Percentiles rank a stretch among this genome's conserved stretches.
phyloP scores from a whole-genome alignment of 2,329 filamentous ascomycete species.

The Geosmithia morbida region DNA sequence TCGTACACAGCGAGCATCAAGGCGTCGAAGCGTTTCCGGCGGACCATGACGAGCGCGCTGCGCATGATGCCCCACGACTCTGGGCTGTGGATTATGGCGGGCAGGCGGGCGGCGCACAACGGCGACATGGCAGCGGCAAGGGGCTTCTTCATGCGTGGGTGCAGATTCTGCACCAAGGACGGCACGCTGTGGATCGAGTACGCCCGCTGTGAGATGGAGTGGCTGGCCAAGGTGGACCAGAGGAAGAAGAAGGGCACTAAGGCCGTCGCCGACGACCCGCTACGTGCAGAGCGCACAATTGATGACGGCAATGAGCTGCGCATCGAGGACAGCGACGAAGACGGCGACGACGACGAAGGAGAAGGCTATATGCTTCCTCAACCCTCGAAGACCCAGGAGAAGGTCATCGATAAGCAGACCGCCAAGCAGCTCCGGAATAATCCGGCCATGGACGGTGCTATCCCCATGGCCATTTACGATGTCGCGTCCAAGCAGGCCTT shows the following conservation, averaged over 20 bases:
- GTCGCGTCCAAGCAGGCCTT: constrained; percentile 67
- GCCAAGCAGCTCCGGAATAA: constrained; percentile 49
- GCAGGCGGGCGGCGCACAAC: constrained; percentile 60
- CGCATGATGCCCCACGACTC: constrained; percentile 74
- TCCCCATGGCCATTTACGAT: constrained; percentile 85
- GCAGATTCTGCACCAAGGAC: constrained; percentile 73
- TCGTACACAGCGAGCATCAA: constrained; percentile 60
- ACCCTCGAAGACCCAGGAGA: constrained; percentile 20
- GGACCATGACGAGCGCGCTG: constrained; percentile 52
- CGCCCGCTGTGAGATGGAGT: constrained; percentile 81
- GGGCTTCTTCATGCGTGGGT: constrained; percentile 74
- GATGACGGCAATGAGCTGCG: constrained; percentile 29
- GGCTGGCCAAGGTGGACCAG: constrained; percentile 67
- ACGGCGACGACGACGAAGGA: constrained; percentile 28
- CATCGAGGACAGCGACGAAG: constrained; percentile 26
- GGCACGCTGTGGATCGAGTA: constrained; percentile 78
- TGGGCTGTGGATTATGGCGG: constrained; percentile 77
- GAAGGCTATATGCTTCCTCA: constrained; percentile 29
- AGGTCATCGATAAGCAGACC: constrained; percentile 31
- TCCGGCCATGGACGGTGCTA: constrained; percentile 81
- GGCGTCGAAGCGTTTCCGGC: constrained; percentile 51
- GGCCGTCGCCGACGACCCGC: constrained; percentile 23
- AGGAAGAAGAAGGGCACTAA: constrained; percentile 48
- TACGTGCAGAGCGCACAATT: constrained; percentile 31
- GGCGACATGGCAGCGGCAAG: constrained; percentile 80